Conservation (phyloP, 345 rosid genomes). For the Eucalyptus albens region DNA sequence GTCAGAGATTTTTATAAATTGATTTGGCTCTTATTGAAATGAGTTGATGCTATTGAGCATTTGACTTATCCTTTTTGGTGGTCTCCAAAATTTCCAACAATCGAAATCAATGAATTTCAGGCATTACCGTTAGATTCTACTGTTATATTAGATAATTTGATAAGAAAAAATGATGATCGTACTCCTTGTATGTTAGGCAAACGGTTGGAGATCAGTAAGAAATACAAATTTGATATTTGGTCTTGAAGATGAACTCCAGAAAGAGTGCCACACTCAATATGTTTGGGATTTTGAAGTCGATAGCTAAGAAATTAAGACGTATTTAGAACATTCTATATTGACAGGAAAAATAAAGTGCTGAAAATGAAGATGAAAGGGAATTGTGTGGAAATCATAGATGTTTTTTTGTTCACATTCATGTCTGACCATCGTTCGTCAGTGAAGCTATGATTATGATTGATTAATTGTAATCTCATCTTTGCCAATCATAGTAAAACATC, state of each 20-base stretch:
- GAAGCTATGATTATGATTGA: background rate
- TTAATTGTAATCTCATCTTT: no score
- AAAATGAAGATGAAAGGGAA: background rate
- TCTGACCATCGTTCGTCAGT: background rate
- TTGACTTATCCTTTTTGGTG: background rate
- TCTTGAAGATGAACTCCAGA: background rate
- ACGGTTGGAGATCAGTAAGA: background rate
- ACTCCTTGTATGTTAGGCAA: background rate
- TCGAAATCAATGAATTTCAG: background rate
- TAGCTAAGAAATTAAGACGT: background rate
- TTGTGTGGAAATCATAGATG: background rate
- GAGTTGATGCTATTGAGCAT: background rate
- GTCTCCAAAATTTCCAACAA: background rate
- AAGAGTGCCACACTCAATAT: background rate
- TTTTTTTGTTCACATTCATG: background rate
- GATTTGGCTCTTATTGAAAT: background rate
- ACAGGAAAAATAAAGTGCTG: background rate
- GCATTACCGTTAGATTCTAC: background rate
- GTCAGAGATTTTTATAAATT: no score
- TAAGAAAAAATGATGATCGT: background rate
- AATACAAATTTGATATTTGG: no score
- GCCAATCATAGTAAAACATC: background rate
- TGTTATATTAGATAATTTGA: background rate
- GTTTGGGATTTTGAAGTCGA: background rate
- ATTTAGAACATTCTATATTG: background rate